Conservation (phyloP, 495 filamentous ascomycete genomes). For the Aspergillus cristatus region DNA sequence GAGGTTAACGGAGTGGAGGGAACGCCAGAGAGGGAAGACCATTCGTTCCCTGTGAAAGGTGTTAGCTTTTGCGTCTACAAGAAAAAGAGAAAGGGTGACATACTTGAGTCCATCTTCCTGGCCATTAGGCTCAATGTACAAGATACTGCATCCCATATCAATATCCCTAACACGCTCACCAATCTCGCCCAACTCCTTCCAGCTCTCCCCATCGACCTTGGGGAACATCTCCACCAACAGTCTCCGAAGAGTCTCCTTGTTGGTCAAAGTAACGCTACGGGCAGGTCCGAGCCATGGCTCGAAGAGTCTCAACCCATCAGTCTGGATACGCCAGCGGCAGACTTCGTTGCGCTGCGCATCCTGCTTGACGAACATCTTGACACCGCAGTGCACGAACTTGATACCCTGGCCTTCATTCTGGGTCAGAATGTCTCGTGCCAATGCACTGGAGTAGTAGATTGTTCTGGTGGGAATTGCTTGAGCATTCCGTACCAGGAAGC, state of each 20-base stretch:
- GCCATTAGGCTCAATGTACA: conserved; percentile 65
- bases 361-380: conserved; percentile 98
- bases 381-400: conserved; percentile 92
- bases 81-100: conserved; percentile 9
- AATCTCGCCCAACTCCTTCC: conserved; percentile 75
- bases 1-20: conserved; percentile 75
- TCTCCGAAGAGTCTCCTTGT: conserved; percentile 63
- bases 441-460: conserved; percentile 88
- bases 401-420: conserved; percentile 81
- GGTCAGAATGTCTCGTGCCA: conserved; percentile 71
- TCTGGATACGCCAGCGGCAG: conserved; percentile 91
- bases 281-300: conserved; percentile 79
- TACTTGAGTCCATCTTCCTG: conserved; percentile 60
- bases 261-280: conserved; percentile 62
- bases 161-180: conserved; percentile 72
- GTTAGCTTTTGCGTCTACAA: conserved; percentile 9
- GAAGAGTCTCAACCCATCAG: conserved; percentile 78
- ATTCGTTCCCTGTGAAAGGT: conserved; percentile 52
- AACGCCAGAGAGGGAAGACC: conserved; percentile 87
- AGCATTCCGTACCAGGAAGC: conserved; percentile 93
- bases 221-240: conserved; percentile 95
- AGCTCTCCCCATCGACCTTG: conserved; percentile 57
- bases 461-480: conserved; percentile 72
- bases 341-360: conserved; percentile 76
- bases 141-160: conserved; percentile 83